Evolutionary conservation across 2,329 filamentous ascomycete species (phyloP), one percentile per base, ranked within the genome.

Genomic region (Drechmeria coniospora): DNA sequence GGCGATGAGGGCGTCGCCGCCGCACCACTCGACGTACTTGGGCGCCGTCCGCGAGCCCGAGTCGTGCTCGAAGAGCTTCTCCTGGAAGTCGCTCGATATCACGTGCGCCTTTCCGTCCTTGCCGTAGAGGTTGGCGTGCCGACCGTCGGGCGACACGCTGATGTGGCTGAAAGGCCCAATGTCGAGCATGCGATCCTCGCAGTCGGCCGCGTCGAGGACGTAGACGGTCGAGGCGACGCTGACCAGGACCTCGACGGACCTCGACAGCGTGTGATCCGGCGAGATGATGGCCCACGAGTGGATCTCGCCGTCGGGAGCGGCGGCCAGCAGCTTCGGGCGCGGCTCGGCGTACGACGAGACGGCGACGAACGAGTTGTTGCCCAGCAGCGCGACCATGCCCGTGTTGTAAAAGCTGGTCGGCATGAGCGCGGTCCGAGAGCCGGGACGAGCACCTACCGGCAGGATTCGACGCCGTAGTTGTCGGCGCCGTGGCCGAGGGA

Each of bases 51-150:
- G 79, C 8, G 82, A 86, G 39, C 76, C 76, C 1, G 86, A 87
- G 44, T 93, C 75, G 47, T 95, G 87, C 54, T 95, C 86, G 47
- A 84, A 87, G 36, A 93, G 63, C 32, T 86, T 77, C 44, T 79
- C 84, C 48, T 93, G 84, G 49, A 95, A 95, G 50, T 98, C 87
- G 44, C 83, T 87, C 26, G 82, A 90, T 28, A 95, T 84, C 16
- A 98, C 81, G 65, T 90, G 92, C 13, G 90, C 74, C 40, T 75
- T 86, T 32, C 84, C 83, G 34, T 82, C 76, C 17, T 74, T 65
- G 0, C 84, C 87, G 46, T 93, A 95, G 18, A 98, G 65, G 0
- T 84, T 83, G 4, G 86, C 78, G 42, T 80, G 92, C 37, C 77
- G 79, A 14, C 86, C 90, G 43, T 92, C 87, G 0, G 90, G 87